Evolutionary conservation across 1,284 basidiomycete species (phyloP).

Genomic region (Amylostereum chailletii): DNA sequence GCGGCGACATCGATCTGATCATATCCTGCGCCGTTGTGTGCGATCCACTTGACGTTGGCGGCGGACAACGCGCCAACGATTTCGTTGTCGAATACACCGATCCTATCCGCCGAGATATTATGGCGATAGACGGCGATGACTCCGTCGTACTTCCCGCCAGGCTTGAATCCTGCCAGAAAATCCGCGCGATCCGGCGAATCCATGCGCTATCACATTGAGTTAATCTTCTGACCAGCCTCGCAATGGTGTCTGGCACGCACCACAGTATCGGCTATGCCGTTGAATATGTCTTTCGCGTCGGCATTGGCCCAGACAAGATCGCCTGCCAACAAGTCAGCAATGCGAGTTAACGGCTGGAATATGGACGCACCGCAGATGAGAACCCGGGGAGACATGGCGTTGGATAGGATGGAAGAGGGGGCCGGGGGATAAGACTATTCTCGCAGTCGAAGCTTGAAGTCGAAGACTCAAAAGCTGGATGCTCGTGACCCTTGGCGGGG

Average conservation of each 20-base stretch:
- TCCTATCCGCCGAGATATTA: conserved; percentile 51
- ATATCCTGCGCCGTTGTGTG: conserved; percentile 91
- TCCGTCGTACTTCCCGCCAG: conserved; percentile 67
- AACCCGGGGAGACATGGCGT: too few relatives aligned
- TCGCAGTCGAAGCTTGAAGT: too few relatives aligned
- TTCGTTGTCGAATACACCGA: conserved; percentile 77
- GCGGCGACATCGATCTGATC: conserved; percentile 77
- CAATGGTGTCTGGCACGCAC: conserved; percentile 37
- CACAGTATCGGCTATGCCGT: conserved; percentile 63
- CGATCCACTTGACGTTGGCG: conserved; percentile 70
- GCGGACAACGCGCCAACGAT: conserved; percentile 61
- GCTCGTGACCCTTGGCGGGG: too few relatives aligned
- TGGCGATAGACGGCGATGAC: conserved; percentile 77
- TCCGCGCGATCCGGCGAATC: conserved; percentile 57
- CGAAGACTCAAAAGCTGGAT: too few relatives aligned
- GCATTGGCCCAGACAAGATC: conserved; percentile 75
- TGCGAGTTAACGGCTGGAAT: too few relatives aligned
- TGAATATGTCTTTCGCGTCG: conserved; percentile 60
- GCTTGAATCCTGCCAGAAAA: conserved; percentile 58
- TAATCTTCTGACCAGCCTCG: background rate
- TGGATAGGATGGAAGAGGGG: too few relatives aligned
- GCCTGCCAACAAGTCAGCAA: conserved; percentile 22
- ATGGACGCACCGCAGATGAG: too few relatives aligned
- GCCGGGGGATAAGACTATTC: too few relatives aligned
- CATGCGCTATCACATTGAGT: conserved; percentile 26